A percentile compares a stretch with the other conserved stretches of the same genome.
These are phyloP conservation scores for Alternaria tenuissima DNA, from an alignment of 2,329 filamentous ascomycete genomes.

Conservation along the genomic window DNA sequence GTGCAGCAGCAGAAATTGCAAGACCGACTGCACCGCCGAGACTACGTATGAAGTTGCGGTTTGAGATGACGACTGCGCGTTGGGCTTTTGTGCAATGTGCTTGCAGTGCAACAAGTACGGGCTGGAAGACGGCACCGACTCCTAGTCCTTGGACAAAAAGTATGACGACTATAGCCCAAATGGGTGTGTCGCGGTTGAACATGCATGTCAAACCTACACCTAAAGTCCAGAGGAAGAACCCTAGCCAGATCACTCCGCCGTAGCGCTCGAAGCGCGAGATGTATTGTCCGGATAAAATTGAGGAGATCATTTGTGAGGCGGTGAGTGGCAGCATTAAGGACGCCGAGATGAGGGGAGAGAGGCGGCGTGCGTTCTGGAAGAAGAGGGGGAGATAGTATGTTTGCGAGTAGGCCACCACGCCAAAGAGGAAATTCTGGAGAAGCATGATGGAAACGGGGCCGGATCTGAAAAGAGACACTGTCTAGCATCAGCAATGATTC, in stretches of 20 bases:
- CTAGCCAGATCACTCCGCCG: slow-evolving; percentile 54
- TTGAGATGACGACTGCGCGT: slow-evolving; percentile 68
- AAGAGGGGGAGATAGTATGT: slow-evolving; percentile 70
- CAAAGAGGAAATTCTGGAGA: slow-evolving; percentile 67
- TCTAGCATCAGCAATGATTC: not conserved
- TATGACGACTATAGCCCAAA: slow-evolving; percentile 61
- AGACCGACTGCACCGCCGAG: slow-evolving; percentile 67
- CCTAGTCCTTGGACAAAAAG: slow-evolving; percentile 57
- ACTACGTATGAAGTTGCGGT: slow-evolving; percentile 69
- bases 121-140: slow-evolving; percentile 63
- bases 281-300: slow-evolving; percentile 63
- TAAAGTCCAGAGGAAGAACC: slow-evolving; percentile 59
- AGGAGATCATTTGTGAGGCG: slow-evolving; percentile 44
- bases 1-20: slow-evolving; percentile 52
- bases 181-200: slow-evolving; percentile 55
- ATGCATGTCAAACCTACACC: slow-evolving; percentile 63
- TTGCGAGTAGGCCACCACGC: slow-evolving; percentile 66
- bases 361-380: slow-evolving; percentile 65
- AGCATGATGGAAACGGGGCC: slow-evolving; percentile 64
- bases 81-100: slow-evolving; percentile 61
- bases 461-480: slow-evolving; percentile 64
- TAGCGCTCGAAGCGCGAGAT: slow-evolving; percentile 66
- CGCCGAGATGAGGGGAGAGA: slow-evolving; percentile 59
- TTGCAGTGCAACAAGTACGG: slow-evolving; percentile 55
- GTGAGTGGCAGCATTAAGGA: slow-evolving; percentile 57